Evolutionary conservation across 2,329 filamentous ascomycete species (phyloP).

Genomic region (Pseudocercospora fijiensis): DNA sequence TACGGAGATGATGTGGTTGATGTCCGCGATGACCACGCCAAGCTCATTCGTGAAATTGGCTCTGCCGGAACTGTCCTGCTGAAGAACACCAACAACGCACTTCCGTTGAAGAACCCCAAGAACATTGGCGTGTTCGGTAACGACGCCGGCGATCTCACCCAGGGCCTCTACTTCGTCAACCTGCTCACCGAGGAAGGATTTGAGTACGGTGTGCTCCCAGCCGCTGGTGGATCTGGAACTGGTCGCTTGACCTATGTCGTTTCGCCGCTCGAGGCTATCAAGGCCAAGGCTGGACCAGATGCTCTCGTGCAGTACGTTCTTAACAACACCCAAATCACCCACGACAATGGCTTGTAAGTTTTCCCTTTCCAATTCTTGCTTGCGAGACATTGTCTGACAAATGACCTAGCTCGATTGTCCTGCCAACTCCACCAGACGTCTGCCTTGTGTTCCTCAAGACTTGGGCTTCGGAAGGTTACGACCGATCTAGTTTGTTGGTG

Average conservation of each 20-base stretch:
- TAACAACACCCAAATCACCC: constrained; percentile 40
- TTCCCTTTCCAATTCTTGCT: background rate
- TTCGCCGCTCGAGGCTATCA: constrained; percentile 46
- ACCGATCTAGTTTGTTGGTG: constrained; percentile 43
- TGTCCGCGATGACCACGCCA: constrained; percentile 40
- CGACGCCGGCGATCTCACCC: constrained; percentile 48
- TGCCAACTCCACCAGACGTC: constrained; percentile 49
- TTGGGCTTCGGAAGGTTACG: constrained; percentile 48
- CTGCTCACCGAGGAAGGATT: constrained; percentile 29
- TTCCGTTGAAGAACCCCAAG: constrained; percentile 55
- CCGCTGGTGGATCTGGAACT: constrained; percentile 45
- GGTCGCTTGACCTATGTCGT: constrained; percentile 44
- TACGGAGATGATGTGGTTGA: constrained; percentile 39
- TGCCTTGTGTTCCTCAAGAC: constrained; percentile 61
- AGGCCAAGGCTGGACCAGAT: constrained; percentile 34
- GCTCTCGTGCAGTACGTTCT: constrained; percentile 50
- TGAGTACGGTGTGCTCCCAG: constrained; percentile 48
- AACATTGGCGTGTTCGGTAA: constrained; percentile 54
- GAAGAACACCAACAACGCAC: constrained; percentile 52
- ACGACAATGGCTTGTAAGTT: constrained; percentile 32
- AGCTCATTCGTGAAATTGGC: constrained; percentile 44
- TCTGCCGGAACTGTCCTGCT: constrained; percentile 46
- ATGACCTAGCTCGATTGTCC: constrained; percentile 34
- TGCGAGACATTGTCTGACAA: background rate
- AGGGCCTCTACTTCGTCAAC: constrained; percentile 39